Evolutionary conservation across 2,329 filamentous ascomycete species (phyloP), one percentile per base, ranked within the genome.

Genomic region (Hypoxylon sp.): DNA sequence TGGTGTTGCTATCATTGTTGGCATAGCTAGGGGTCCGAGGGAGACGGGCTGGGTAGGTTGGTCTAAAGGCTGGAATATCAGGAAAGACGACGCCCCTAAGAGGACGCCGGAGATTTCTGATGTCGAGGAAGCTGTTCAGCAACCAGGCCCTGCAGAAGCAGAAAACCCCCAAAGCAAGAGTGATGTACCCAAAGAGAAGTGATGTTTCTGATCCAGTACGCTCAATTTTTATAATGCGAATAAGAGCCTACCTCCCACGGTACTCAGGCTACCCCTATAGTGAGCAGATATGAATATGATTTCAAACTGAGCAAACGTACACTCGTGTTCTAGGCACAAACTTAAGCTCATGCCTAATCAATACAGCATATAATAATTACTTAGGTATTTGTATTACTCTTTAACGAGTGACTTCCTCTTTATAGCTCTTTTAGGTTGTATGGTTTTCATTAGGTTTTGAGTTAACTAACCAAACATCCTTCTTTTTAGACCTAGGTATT

Each of bases 31-130:
- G 4, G 78, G 77, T 0, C 78, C 78, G 5, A 72, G 72, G 10
- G 77, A 79, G 55, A 75, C 64, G 0, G 67, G 74, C 1, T 78
- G 77, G 78, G 17, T 78, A 4, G 77, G 77, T 2, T 79, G 77
- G 77, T 70, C 66, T 6, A 75, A 76, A 8, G 77, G 77, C 0
- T 79, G 78, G 78, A 62, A 66, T 5, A 67, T 77, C 17, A 55
- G 67, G 29, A 67, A 41, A 53, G 61, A 68, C 15, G 60, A 60
- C 11, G 4, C 24, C 8, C 46, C 24, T 24, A 57, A 57, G 10
- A 52, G 24, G 29, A 47, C 50, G 11, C 43, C 41, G 3, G 40
- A 4, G 11, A n/a, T 41, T 27, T 17, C 43, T 11, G 60, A 55
- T 15, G 20, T 54, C 2, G 64, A 65, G 37, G 49, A 53, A 33